Evolutionary conservation across 2,329 filamentous ascomycete genomes (phyloP), one percentile per base, ranked within the genome.

Genomic region (Epichloe sylvatica): DNA sequence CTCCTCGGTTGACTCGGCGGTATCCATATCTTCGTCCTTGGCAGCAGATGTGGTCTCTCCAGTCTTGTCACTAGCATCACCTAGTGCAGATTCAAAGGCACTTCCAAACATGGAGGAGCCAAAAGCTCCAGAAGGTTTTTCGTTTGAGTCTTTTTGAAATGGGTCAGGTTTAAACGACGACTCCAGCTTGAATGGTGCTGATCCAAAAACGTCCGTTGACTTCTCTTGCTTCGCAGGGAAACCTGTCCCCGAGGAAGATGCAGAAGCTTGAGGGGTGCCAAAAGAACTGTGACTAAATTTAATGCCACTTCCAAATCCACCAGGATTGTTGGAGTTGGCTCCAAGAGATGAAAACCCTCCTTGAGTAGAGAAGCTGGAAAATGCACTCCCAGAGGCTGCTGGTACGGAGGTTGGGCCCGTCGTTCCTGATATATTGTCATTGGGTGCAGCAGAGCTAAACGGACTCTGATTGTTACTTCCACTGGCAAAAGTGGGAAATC

Each of bases 151-250:
- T 51, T 78, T 80, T 1, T 76, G 71, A 42, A 73, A 72, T 5
- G 76, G 73, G 55, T 86, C 82, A 8, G 74, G 72, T 58, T 81
- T 79, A 67, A 87, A 88, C 2, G 77, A 81, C 33, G 78, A 81
- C 38, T 76, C 75, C 15, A 87, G 69, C 56, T 84, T 83, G 66
- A 87, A 87, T 0, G 77, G 74, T 15, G 69, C 65, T n/a, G 72
- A 72, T 25, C 70, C 73, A 58, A 78, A 75, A 46, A 50, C 57
- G 62, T 64, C 35, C 49, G 61, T 36, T 45, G 64, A 50, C 34
- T 64, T 62, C 17, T 60, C 58, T 17, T 62, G 50, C 46, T 62
- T 53, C 45, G 60, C 40, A 5, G 61, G 53, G 47, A 63, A 63
- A 5, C 59, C 57, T 11, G 58, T 60, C 11, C 59, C 58, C 23